Evolutionary conservation across 2,329 filamentous ascomycete genomes (phyloP), one percentile per base, ranked within the genome.

Genomic region (Tolypocladium tundrense): DNA sequence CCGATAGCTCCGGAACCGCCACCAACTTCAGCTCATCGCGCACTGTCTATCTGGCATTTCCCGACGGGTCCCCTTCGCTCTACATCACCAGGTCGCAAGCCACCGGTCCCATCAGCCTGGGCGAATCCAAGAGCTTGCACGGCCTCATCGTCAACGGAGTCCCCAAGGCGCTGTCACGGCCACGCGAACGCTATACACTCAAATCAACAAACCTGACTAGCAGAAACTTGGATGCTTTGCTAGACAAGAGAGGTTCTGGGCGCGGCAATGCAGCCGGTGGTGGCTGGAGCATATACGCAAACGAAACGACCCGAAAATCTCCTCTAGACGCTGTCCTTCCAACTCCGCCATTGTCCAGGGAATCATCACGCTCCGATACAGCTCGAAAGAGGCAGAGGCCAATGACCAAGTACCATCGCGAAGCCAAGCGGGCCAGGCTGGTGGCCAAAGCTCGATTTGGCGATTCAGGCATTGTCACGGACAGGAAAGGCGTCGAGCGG

Each of bases 31-130:
- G 90, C 62, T 76, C 83, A 1, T 86, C 86, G 14, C 82, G 85
- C 62, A 87, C 88, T 2, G 82, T 96, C 43, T 94, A 90, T 66
- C 77, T 95, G 60, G 88, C 89, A 1, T 93, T 95, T 65, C 91
- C 91, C 0, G 87, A 93, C 66, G 88, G 86, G 40, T 87, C 88
- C 13, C 88, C 90, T 0, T 86, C 86, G 61, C 76, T 95, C 51
- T 95, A 90, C 69, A 76, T 85, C 50, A 82, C 81, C 55, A 83
- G 77, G 59, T 75, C 79, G 7, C 76, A 79, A 59, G 69, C 75
- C 27, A 69, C 71, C 0, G 75, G 76, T 1, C 65, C 76, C 0
- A 71, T 75, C 13, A 69, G 73, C 3, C 65, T 72, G 0, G 73
- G 75, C 13, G 86, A 89, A 60, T 76, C 79, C 5, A 82, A 82